Base-by-base conservation (phyloP, 1,284 basidiomycete species). In the Marasmius oreades region DNA sequence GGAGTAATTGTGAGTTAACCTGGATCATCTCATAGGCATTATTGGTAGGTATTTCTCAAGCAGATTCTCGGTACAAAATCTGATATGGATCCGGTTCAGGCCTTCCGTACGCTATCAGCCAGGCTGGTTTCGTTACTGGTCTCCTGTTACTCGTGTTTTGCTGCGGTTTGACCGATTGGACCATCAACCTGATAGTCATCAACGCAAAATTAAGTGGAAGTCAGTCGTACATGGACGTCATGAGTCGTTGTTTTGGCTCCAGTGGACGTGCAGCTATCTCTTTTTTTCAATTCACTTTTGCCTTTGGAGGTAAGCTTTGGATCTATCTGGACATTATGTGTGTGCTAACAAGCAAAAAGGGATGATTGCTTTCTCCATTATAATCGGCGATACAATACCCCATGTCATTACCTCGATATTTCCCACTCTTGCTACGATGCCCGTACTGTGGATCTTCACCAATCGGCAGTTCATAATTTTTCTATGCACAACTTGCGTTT, bases 251-350 rank as follows among this genome's bases (percentile, higher is more conserved):
- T 72, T 99, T 96, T 67, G 97, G 97, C 8, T 74, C 83, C 5
- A 86, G 85, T 56, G 95, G 95, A 28, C 83, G 92, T 52, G 92
- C 92, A 2, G 93, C 93, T 0, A 94, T 98, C 12, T 97, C 95
- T 0, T 90, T 98, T 71, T 99, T 99, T 70, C 97, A 99, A 69
- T 98, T 99, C 66, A 81, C 94, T 0, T 98, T 98, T 67, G 96
- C 96, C 1, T 98, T 97, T 63, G 96, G 96, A 65, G 95, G 94
- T 85, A 72, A 66, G 82, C 70, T 63, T 44, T 22, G 14, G n/a
- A 39, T 37, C 44, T 52, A 23, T 24, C 51, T 28, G 31, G n/a
- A 39, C 58, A 20, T 51, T 51, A 52, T 58, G 31, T 50, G 52
- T 26, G 51, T 24, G 24, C 50, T 54, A 45, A 20, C 37, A 53